These are phyloP conservation scores for Hypoxylon sp. DNA, from an alignment of 2,329 filamentous ascomycete genomes.

Conservation along the genomic window DNA sequence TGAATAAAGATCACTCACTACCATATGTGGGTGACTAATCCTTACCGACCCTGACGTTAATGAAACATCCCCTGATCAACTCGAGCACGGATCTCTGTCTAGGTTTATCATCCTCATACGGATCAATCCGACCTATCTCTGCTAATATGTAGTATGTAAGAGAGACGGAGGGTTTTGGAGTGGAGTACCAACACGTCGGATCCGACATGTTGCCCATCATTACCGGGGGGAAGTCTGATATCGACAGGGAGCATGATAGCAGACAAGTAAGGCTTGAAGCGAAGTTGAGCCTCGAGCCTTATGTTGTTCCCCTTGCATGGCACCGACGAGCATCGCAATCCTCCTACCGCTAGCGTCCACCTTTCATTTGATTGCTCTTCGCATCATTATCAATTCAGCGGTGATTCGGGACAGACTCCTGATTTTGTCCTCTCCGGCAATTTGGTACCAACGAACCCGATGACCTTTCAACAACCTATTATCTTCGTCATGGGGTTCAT, in stretches of 20 bases:
- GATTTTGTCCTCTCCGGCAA: neutral
- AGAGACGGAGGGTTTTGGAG: neutral
- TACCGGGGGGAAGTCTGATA: slow-evolving; percentile 14
- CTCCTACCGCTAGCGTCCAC: slow-evolving; percentile 5
- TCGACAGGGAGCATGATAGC: slow-evolving; percentile 26
- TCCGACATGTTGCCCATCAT: slow-evolving; percentile 17
- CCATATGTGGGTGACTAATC: slow-evolving; percentile 4
- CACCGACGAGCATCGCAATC: slow-evolving; percentile 21
- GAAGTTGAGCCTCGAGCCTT: slow-evolving; percentile 31
- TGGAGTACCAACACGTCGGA: slow-evolving; percentile 33
- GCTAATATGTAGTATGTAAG: neutral
- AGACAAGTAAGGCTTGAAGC: slow-evolving; percentile 1
- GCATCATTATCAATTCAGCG: neutral
- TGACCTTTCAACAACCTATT: neutral
- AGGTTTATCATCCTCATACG: slow-evolving; percentile 3
- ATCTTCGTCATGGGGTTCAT: neutral
- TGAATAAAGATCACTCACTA: slow-evolving; percentile 2
- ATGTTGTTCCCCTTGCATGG: slow-evolving; percentile 10
- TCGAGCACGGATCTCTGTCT: slow-evolving; percentile 4
- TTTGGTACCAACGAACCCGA: neutral
- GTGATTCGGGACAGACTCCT: neutral
- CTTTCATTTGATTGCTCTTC: slow-evolving; percentile 16
- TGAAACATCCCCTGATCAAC: slow-evolving; percentile 29
- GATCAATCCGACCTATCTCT: slow-evolving; percentile 5
- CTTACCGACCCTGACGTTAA: slow-evolving; percentile 5